Percentiles rank a stretch among this genome's conserved stretches.
These are phyloP conservation scores for Barnettozyma californica DNA, from an alignment of 805 yeast species.

Conservation along the genomic window DNA sequence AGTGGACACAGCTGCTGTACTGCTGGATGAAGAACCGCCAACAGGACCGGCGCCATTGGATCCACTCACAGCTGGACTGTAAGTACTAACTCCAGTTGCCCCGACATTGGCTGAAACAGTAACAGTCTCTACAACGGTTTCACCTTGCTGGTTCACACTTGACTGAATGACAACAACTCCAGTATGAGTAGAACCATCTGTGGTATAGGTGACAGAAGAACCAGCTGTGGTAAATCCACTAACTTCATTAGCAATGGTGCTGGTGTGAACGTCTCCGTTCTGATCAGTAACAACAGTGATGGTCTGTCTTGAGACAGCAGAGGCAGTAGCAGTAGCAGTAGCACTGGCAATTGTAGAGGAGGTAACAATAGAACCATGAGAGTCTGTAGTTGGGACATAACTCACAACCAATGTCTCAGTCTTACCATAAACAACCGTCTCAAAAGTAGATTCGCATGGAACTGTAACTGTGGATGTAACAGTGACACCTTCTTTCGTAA, in stretches of 20 bases:
- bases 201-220: background rate
- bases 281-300: background rate
- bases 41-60: no score
- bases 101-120: background rate
- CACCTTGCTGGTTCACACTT: background rate
- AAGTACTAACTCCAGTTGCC: background rate
- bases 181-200: background rate
- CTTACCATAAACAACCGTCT: constrained; percentile 1
- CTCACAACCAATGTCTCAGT: constrained; percentile 3
- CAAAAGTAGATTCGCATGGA: constrained; percentile 3
- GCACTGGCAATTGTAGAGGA: background rate
- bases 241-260: background rate
- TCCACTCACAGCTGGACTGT: constrained; percentile 6
- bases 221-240: background rate
- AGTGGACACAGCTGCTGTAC: background rate
- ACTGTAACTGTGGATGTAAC: constrained; percentile 5
- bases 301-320: background rate
- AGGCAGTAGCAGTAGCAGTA: background rate
- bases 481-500: background rate
- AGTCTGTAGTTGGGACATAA: constrained; percentile 4
- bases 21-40: background rate
- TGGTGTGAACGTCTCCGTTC: background rate
- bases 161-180: background rate
- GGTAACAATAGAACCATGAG: background rate
- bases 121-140: background rate